Conservation (phyloP, 2,329 filamentous ascomycete genomes). For the Ceratocystis colombiana region DNA sequence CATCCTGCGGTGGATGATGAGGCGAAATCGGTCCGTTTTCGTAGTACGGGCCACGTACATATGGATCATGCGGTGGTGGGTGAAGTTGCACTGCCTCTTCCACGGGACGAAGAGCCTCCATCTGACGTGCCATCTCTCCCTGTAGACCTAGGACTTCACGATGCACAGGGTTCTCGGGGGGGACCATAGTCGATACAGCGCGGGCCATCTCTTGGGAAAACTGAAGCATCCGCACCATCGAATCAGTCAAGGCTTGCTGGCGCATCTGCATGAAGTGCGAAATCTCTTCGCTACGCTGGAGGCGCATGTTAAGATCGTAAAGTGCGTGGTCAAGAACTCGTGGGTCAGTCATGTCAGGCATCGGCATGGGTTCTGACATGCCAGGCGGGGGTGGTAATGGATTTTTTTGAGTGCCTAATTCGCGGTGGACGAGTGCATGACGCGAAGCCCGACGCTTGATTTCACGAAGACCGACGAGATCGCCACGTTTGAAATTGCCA, state of each 20-base stretch:
- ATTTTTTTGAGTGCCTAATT: conserved; percentile 63
- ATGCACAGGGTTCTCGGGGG: conserved; percentile 65
- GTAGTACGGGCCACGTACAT: conserved; percentile 54
- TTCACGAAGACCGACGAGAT: conserved; percentile 80
- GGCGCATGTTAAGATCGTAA: conserved; percentile 65
- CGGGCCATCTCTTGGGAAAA: conserved; percentile 79
- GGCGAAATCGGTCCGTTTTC: conserved; percentile 78
- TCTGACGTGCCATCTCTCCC: conserved; percentile 51
- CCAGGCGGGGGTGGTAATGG: conserved; percentile 42
- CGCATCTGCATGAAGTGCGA: conserved; percentile 69
- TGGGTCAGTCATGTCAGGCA: conserved; percentile 54
- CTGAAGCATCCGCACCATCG: conserved; percentile 57
- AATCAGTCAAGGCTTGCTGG: conserved; percentile 73
- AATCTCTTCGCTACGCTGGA: conserved; percentile 75
- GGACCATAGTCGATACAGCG: conserved; percentile 61
- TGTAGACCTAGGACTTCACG: conserved; percentile 58
- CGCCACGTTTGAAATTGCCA: conserved; percentile 91
- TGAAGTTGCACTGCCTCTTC: conserved; percentile 56
- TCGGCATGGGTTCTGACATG: conserved; percentile 70
- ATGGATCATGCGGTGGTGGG: conserved; percentile 50
- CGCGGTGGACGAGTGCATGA: conserved; percentile 84
- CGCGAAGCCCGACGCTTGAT: conserved; percentile 92
- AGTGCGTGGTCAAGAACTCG: conserved; percentile 70
- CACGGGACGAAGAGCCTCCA: conserved; percentile 45
- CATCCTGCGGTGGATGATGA: conserved; percentile 78